Evolutionary conservation across 768 basidiomycete genomes (phyloP).

Genomic region (Mycena galericulata): DNA sequence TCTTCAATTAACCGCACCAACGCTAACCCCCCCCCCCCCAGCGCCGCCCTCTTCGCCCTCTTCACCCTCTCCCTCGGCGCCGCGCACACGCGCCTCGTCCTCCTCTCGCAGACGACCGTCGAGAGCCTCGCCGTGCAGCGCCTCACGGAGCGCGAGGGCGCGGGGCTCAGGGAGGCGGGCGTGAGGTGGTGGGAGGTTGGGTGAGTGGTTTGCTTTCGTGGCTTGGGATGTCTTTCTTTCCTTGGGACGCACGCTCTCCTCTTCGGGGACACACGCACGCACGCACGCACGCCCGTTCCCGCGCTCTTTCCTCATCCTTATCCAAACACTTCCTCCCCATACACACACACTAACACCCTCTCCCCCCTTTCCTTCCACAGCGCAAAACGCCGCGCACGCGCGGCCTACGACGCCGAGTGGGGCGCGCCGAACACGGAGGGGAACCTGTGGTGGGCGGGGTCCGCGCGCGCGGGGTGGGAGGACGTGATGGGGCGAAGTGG

Average conservation of each 20-base stretch:
- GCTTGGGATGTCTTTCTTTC: background rate
- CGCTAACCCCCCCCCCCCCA: slow-evolving; percentile 44
- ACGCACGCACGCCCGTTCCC: no score
- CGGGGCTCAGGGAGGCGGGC: slow-evolving; percentile 56
- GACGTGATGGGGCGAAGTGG: slow-evolving; percentile 81
- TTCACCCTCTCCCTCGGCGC: slow-evolving; percentile 72
- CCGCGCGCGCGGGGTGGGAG: slow-evolving; percentile 72
- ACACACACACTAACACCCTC: background rate
- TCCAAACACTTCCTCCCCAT: background rate
- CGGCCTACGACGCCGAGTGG: slow-evolving; percentile 85
- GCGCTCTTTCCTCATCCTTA: background rate
- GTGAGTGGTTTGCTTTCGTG: slow-evolving; percentile 51
- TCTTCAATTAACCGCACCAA: no score
- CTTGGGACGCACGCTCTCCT: no score
- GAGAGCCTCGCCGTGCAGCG: slow-evolving; percentile 72
- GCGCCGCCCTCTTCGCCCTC: slow-evolving; percentile 76
- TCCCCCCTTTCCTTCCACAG: slow-evolving; percentile 46
- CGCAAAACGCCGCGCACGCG: slow-evolving; percentile 57
- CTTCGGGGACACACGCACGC: no score
- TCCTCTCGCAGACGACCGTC: slow-evolving; percentile 80
- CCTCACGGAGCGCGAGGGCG: slow-evolving; percentile 75
- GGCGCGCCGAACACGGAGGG: slow-evolving; percentile 81
- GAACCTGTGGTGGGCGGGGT: slow-evolving; percentile 89
- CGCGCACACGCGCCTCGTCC: slow-evolving; percentile 72
- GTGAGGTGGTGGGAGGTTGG: slow-evolving; percentile 65